Evolutionary conservation across 2,329 filamentous ascomycete genomes (phyloP).

Genomic region (Volutella citrinella): DNA sequence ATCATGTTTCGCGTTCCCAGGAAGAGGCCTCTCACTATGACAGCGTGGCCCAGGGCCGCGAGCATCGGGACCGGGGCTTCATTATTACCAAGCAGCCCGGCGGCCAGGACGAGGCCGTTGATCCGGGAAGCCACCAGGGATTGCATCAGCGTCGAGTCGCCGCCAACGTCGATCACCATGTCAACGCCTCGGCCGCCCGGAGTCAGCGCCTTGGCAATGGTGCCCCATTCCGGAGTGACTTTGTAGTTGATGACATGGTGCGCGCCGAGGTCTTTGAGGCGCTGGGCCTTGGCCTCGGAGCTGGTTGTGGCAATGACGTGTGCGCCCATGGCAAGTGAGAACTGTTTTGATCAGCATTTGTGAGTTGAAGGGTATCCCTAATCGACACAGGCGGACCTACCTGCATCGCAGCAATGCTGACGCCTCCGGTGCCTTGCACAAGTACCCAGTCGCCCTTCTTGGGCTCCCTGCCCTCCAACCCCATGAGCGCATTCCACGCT

Average conservation of each 20-base stretch:
- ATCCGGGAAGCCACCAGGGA: constrained; percentile 47
- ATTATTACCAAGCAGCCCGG: constrained; percentile 28
- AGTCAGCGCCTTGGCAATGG: constrained; percentile 48
- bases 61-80: constrained; percentile 21
- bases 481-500: constrained; percentile 15
- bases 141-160: constrained; percentile 57
- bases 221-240: constrained; percentile 56
- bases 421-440: constrained; percentile 39
- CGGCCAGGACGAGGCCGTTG: constrained; percentile 31
- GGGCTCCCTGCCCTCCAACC: constrained; percentile 19
- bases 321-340: constrained; percentile 47
- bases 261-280: constrained; percentile 54
- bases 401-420: constrained; percentile 35
- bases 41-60: constrained; percentile 20
- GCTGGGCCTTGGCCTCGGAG: constrained; percentile 50
- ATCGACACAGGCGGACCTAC: constrained; percentile 18
- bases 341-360: too few species aligned
- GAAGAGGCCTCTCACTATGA: constrained; percentile 28
- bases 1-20: constrained; percentile 26
- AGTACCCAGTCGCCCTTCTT: constrained; percentile 39
- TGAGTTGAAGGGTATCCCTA: too few species aligned
- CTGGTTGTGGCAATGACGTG: constrained; percentile 59
- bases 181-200: constrained; percentile 52
- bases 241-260: constrained; percentile 61
- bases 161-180: constrained; percentile 64